Base-by-base conservation (phyloP, 805 yeast species). In the Osmozyma mogii region DNA sequence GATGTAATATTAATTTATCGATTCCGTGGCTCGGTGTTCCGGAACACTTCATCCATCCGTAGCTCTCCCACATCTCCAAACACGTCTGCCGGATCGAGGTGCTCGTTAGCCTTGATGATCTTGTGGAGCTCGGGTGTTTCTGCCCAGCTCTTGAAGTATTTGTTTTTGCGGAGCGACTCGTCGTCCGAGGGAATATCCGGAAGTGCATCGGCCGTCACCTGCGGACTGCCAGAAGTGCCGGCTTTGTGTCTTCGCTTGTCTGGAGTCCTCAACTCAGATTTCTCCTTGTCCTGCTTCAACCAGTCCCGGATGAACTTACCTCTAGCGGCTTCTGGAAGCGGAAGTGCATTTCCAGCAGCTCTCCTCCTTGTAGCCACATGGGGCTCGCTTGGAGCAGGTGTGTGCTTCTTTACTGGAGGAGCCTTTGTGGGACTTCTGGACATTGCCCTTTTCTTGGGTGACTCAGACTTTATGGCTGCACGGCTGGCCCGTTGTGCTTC, bases 11-110 rank as follows among this genome's bases (percentile, higher is more conserved):
- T n/a, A 4, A 11, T 7, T 21, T 9, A 24, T 9, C 17, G 24
- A 19, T 19, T 15, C 22, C 30, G 9, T 69, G 75, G 18, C 60
- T 55, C 4, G 61, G 65, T 1, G 67, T 23, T 28, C 35, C 12
- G 75, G 70, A 82, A 84, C 3, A 82, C 72, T 38, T 77, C 84
- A 30, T 75, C 84, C 58, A 79, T 74, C 30, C 75, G 70, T 34
- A 82, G 56, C 2, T 76, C 76, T 0, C 82, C 80, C 18, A 81
- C 70, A 5, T 82, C 78, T 0, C 94, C 95, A 56, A 85, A 84
- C 1, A 84, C 70, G 12, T 64, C 49, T 37, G 66, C 74, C 0
- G 92, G 88, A 45, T 84, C 78, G 36, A 78, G 56, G 36, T 37
- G 33, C 23, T 43, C 46, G 31, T 52, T 54, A 26, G 50, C 49